A percentile compares a stretch with the other conserved stretches of the same genome.
These are phyloP conservation scores for Heimioporus sp. DNA, from an alignment of 768 basidiomycete genomes.

Conservation along the genomic window DNA sequence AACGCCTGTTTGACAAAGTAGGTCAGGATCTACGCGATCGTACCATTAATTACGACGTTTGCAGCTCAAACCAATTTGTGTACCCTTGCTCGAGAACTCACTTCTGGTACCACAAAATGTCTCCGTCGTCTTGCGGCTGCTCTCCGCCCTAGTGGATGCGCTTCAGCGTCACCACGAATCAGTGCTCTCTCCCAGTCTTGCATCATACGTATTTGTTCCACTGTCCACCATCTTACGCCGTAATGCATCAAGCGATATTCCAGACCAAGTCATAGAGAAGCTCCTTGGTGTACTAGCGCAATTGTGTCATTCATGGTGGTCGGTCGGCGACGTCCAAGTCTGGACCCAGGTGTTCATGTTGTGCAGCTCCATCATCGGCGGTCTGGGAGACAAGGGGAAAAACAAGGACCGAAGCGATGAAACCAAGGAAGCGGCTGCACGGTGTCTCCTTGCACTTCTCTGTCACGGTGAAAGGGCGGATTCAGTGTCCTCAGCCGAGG, in stretches of 20 bases:
- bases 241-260: slow-evolving; percentile 64
- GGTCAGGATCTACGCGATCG: not conserved
- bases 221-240: slow-evolving; percentile 81
- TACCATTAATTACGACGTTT: not conserved
- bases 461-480: slow-evolving; percentile 46
- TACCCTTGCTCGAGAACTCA: slow-evolving; percentile 74
- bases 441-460: slow-evolving; percentile 64
- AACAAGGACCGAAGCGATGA: slow-evolving; percentile 74
- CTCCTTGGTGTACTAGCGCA: slow-evolving; percentile 56
- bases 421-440: slow-evolving; percentile 71
- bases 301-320: slow-evolving; percentile 81
- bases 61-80: slow-evolving; percentile 70
- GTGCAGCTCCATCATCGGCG: slow-evolving; percentile 61
- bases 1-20: slow-evolving; percentile 40
- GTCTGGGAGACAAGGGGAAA: slow-evolving; percentile 67
- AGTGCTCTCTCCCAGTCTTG: slow-evolving; percentile 53
- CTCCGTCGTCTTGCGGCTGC: slow-evolving; percentile 44
- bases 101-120: slow-evolving; percentile 56
- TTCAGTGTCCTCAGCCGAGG: slow-evolving; percentile 39
- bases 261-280: slow-evolving; percentile 78
- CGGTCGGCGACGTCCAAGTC: slow-evolving; percentile 63
- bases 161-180: slow-evolving; percentile 45
- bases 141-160: slow-evolving; percentile 50
- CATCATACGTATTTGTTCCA: slow-evolving; percentile 87
- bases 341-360: slow-evolving; percentile 90